Base-by-base conservation (phyloP, 306 rosid species). In the Cicer pinnatifidum region DNA sequence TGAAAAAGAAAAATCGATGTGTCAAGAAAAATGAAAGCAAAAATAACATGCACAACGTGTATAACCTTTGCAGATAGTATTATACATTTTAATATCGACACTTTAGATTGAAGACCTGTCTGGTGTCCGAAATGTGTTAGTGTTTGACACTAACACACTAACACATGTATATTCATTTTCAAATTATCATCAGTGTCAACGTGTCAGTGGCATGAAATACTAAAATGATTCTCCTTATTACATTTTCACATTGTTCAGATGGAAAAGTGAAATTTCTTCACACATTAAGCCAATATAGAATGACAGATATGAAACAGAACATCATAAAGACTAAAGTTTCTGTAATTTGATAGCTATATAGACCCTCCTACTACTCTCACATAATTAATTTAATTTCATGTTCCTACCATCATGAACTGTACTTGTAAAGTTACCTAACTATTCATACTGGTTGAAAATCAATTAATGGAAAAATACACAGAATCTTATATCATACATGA, bases 1-100 rank as follows among this genome's bases (percentile, higher is more conserved):
- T 10, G 50, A 52, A 7, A 43, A 70, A 71, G 37, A 77, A 74
- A 6, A 69, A 78, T 59, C 50, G 69, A 51, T 44, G 40, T 33
- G 41, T 11, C 11, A 38, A 54, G 63, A 35, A 28, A 28, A 28
- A 28, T 28, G 35, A 28, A 28, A 28, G 5, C 5, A 28, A 28
- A 28, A 28, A 28, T 28, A 28, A 28, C 35, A 28, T 28, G 35
- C 35, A 28, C 35, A 28, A 28, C 35, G 0, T 28, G 35, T 28
- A 28, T 28, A 28, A 28, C 35, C 0, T 28, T 28, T 3, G 35
- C 35, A 3, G 35, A 3, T 3, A 28, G 35, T 28, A 28, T 28
- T 28, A 28, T 28, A 3, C 5, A 0, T 0, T 28, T 3, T 28
- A 28, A 28, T 0, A 28, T 28, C 0, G 5, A 28, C 35, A 28